Evolutionary conservation across 371 early-diverging fungal species (phyloP).

Genomic region (Basidiobolus meristosporus): DNA sequence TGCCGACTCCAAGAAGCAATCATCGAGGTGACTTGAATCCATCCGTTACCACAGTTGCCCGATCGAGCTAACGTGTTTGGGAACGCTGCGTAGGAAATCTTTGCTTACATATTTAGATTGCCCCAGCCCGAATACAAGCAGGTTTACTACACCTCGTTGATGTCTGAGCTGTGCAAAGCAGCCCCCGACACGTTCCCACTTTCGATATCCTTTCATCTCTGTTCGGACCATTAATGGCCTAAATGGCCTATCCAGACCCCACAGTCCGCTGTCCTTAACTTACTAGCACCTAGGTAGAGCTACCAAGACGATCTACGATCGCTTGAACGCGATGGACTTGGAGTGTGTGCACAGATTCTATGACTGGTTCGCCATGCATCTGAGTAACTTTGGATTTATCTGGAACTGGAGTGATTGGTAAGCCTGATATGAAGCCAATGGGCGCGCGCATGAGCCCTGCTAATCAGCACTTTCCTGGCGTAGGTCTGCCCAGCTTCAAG

Average conservation of each 20-base stretch:
- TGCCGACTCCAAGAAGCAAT: slow-evolving; percentile 2
- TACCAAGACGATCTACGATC: slow-evolving; percentile 33
- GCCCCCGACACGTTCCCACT: slow-evolving; percentile 39
- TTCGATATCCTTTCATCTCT: slow-evolving; percentile 23
- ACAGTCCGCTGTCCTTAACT: not conserved
- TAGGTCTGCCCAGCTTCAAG: slow-evolving; percentile 19
- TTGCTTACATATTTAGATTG: slow-evolving; percentile 45
- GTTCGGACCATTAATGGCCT: not conserved
- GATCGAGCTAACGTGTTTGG: not conserved
- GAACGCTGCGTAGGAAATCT: slow-evolving; percentile 12
- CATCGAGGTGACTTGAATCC: slow-evolving; percentile 3
- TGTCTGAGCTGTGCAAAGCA: slow-evolving; percentile 65
- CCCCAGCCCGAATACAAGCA: slow-evolving; percentile 38
- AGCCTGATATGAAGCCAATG: slow-evolving; percentile 2
- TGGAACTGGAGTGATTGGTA: slow-evolving; percentile 87
- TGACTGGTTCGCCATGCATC: slow-evolving; percentile 74
- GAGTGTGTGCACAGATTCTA: slow-evolving; percentile 63
- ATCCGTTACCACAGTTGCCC: not conserved
- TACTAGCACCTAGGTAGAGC: slow-evolving; percentile 11
- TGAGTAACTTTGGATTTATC: slow-evolving; percentile 80
- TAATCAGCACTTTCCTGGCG: not conserved
- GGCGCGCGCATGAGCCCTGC: too few relatives aligned
- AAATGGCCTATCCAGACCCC: not conserved
- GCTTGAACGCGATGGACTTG: slow-evolving; percentile 57
- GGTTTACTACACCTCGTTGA: slow-evolving; percentile 63